These are phyloP conservation scores for Syzygium oleosum DNA, from an alignment of 345 rosid species.

Conservation along the genomic window DNA sequence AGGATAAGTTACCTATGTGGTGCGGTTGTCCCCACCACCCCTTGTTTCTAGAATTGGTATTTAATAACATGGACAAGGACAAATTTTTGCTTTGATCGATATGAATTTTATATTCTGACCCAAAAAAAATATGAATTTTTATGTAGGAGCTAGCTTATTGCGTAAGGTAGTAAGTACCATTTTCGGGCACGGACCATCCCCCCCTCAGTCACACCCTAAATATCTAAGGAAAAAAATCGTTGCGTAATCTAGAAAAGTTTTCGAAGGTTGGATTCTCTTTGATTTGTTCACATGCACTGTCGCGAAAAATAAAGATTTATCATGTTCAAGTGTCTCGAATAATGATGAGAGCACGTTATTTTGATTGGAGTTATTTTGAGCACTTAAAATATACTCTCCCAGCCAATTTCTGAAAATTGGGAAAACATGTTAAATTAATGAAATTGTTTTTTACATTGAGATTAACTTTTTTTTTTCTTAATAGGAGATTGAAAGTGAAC, in stretches of 20 bases:
- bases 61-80: not conserved
- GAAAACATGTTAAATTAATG: not conserved
- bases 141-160: not conserved
- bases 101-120: no score
- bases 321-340: not conserved
- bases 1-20: not conserved
- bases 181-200: not conserved
- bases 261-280: not conserved
- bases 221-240: not conserved
- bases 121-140: not conserved
- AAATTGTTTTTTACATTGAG: not conserved
- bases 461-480: not conserved
- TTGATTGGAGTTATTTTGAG: not conserved
- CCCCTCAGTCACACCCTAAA: not conserved
- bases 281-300: not conserved
- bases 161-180: not conserved
- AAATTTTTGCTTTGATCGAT: not conserved
- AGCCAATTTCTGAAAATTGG: not conserved
- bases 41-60: not conserved
- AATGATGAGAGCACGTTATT: not conserved
- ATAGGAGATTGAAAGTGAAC: not conserved
- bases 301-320: not conserved
- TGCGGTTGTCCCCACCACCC: not conserved
- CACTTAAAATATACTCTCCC: not conserved
- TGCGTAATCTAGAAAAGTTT: not conserved